A percentile compares a stretch with the other conserved stretches of the same genome.
phyloP scores from a whole-genome alignment of 805 yeast genomes.

The Lipomyces chichibuensis region DNA sequence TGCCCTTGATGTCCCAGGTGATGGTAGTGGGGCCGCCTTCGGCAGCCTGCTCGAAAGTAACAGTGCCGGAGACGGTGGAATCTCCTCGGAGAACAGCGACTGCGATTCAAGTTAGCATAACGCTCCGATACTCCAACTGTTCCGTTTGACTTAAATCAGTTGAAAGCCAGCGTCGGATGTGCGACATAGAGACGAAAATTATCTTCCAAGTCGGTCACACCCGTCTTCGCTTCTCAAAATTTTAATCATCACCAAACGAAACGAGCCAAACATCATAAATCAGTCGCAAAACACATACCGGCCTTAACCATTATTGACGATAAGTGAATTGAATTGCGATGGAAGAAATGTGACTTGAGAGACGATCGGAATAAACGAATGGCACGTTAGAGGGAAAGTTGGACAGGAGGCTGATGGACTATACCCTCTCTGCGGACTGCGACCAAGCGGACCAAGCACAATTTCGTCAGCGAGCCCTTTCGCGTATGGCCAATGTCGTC shows the following conservation, averaged over 20 bases:
- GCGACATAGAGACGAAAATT: neutral
- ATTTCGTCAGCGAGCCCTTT: neutral
- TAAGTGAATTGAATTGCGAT: neutral
- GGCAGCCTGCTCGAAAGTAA: constrained; percentile 78
- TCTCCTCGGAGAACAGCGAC: constrained; percentile 98
- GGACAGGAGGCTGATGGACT: neutral
- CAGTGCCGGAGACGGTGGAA: constrained; percentile 83
- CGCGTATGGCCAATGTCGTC: neutral
- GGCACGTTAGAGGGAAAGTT: neutral
- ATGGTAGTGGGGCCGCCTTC: constrained; percentile 84
- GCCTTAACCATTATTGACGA: constrained; percentile 61
- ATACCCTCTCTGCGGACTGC: neutral
- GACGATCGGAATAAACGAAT: neutral
- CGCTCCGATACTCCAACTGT: constrained; percentile 3
- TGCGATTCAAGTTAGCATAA: constrained; percentile 36
- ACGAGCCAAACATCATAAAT: neutral
- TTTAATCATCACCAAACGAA: neutral
- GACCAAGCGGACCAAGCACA: neutral
- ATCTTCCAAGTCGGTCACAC: neutral
- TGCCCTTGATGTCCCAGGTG: constrained; percentile 87
- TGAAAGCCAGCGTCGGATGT: neutral
- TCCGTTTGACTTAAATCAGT: neutral
- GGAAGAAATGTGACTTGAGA: neutral
- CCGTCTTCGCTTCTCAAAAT: constrained; percentile 3
- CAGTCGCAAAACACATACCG: constrained; percentile 51